phyloP scores from a whole-genome alignment of 1,139 yeast genomes.

The Ogataea hybrid region DNA sequence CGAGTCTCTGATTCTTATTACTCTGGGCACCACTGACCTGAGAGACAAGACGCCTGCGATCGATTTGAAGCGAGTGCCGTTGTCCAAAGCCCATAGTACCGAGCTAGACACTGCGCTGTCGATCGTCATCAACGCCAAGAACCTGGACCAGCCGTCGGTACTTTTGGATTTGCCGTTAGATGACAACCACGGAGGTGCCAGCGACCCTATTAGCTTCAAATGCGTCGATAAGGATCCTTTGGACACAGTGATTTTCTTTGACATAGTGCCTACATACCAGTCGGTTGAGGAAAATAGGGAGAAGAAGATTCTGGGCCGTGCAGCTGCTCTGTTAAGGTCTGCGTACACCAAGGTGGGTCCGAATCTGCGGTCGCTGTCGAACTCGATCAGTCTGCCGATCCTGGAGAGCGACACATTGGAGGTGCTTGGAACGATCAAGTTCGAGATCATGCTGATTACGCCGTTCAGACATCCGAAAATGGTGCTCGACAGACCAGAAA shows the following conservation, averaged over 20 bases:
- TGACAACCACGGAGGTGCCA: slow-evolving; percentile 70
- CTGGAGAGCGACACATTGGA: slow-evolving; percentile 70
- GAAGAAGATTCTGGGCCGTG: slow-evolving; percentile 72
- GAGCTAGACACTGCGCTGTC: slow-evolving; percentile 89
- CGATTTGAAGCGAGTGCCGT: slow-evolving; percentile 68
- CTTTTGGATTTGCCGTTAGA: slow-evolving; percentile 82
- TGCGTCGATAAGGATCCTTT: slow-evolving; percentile 51
- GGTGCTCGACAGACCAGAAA: slow-evolving; percentile 67
- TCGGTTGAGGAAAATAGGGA: slow-evolving; percentile 33
- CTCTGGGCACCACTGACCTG: slow-evolving; percentile 84
- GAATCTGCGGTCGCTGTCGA: slow-evolving; percentile 65
- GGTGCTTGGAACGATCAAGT: slow-evolving; percentile 71
- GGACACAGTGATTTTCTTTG: slow-evolving; percentile 70
- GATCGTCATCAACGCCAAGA: slow-evolving; percentile 61
- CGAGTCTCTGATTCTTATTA: slow-evolving; percentile 69
- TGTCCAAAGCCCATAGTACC: slow-evolving; percentile 72
- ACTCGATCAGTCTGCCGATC: slow-evolving; percentile 72
- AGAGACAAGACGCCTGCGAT: slow-evolving; percentile 62
- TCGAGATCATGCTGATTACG: slow-evolving; percentile 70
- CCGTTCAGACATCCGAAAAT: slow-evolving; percentile 75
- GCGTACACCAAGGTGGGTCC: slow-evolving; percentile 70
- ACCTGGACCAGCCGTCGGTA: slow-evolving; percentile 56
- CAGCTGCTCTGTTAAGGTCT: slow-evolving; percentile 69
- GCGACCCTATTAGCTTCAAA: slow-evolving; percentile 81
- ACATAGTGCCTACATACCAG: slow-evolving; percentile 89